A percentile compares a stretch with the other conserved stretches of the same genome.
These are phyloP conservation scores for Prunus padus DNA, from an alignment of 306 rosid species.

Conservation along the genomic window DNA sequence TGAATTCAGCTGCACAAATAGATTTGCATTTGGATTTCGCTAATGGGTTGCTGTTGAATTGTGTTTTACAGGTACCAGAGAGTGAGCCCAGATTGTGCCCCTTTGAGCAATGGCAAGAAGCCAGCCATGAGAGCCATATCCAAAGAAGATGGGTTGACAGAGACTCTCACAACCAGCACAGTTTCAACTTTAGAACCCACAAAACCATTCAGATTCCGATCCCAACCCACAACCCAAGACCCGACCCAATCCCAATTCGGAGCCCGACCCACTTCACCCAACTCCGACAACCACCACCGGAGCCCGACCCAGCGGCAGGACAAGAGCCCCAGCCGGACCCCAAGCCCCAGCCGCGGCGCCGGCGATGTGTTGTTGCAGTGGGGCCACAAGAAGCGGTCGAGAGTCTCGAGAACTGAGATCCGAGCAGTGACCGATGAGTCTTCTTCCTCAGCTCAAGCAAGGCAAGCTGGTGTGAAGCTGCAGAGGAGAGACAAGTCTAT, in stretches of 20 bases:
- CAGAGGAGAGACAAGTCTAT: conserved; percentile 39
- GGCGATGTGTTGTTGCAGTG: conserved; percentile 63
- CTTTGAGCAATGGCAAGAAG: conserved; percentile 41
- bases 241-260: conserved; percentile 22
- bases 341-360: conserved; percentile 32
- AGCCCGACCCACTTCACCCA: conserved; percentile 19
- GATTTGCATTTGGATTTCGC: neutral
- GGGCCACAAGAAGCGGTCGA: conserved; percentile 64
- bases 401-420: conserved; percentile 54
- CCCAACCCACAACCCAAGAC: conserved; percentile 28
- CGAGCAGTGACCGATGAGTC: conserved; percentile 46
- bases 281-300: conserved; percentile 17
- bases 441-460: conserved; percentile 40
- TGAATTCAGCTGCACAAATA: neutral
- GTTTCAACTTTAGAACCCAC: conserved; percentile 28
- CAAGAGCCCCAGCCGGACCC: conserved; percentile 37
- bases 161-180: neutral
- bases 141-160: conserved; percentile 14
- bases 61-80: conserved; percentile 39
- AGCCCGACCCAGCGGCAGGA: conserved; percentile 23
- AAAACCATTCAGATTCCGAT: conserved; percentile 49
- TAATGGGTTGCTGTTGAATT: neutral
- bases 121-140: conserved; percentile 24
- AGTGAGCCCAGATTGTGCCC: conserved; percentile 42
- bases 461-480: conserved; percentile 29